Percentiles rank a stretch among this genome's conserved stretches.
Conservation (phyloP, 441 rosid genomes). For the Pelargonium citronellum region DNA sequence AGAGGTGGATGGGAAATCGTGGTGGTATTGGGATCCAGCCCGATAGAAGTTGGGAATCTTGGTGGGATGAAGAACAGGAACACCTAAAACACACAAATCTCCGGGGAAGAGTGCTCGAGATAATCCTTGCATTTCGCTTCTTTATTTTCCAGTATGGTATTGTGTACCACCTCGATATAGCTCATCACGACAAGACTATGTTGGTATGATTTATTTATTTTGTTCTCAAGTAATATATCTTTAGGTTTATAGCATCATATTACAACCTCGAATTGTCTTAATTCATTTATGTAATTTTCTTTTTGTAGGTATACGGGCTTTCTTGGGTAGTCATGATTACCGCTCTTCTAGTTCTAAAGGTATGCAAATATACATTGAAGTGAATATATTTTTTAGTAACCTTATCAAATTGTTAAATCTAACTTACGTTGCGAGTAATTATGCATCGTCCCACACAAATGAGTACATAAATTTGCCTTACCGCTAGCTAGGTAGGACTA, state of each 20-base stretch:
- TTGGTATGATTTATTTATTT: constrained; percentile 39
- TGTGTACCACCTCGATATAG: constrained; percentile 85
- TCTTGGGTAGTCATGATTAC: constrained; percentile 74
- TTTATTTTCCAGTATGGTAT: constrained; percentile 88
- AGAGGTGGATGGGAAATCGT: constrained; percentile 89
- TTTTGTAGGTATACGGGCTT: constrained; percentile 64
- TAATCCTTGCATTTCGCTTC: constrained; percentile 69
- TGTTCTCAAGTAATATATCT: constrained; percentile 9
- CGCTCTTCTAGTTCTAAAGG: constrained; percentile 73
- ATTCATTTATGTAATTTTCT: too few species aligned
- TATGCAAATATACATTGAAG: constrained; percentile 22
- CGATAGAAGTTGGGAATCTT: constrained; percentile 89
- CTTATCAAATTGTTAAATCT: too few species aligned
- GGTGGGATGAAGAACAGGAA: constrained; percentile 92
- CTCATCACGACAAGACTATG: constrained; percentile 51
- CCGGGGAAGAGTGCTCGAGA: constrained; percentile 69
- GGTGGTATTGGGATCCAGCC: constrained; percentile 83
- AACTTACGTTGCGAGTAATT: too few species aligned
- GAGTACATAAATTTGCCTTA: too few species aligned
- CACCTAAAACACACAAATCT: constrained; percentile 63
- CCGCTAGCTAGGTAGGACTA: too few species aligned
- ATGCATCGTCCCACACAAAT: too few species aligned
- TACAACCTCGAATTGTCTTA: not conserved
- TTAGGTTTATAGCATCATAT: not conserved
- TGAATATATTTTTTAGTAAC: not conserved